Conservation (phyloP, 192 early-diverging fungal genomes). For the Gamsiella multidivaricata region DNA sequence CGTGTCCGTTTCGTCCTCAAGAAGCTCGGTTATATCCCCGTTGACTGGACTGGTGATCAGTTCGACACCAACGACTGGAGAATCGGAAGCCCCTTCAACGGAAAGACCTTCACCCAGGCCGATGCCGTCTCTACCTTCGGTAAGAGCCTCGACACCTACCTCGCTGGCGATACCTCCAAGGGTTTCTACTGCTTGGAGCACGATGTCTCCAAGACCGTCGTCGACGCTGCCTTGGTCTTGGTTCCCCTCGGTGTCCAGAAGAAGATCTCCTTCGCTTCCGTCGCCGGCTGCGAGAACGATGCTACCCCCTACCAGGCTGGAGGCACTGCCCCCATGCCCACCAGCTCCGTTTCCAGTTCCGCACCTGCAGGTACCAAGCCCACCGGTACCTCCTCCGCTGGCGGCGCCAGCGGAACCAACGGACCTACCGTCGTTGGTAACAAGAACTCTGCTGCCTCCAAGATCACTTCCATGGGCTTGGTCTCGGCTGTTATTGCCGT, state of each 20-base stretch:
- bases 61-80: conserved; percentile 60
- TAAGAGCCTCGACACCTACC: conserved; percentile 35
- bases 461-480: conserved; percentile 5
- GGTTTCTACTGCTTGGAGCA: conserved; percentile 63
- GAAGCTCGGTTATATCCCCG: conserved; percentile 65
- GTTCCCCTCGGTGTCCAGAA: conserved; percentile 40
- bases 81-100: conserved; percentile 38
- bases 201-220: conserved; percentile 54
- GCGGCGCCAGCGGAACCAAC: neutral
- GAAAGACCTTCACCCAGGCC: conserved; percentile 42
- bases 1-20: conserved; percentile 74
- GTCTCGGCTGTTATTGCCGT: conserved; percentile 14
- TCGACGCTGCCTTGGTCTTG: conserved; percentile 57
- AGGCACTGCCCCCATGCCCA: conserved; percentile 23
- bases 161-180: conserved; percentile 22
- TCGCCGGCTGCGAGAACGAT: conserved; percentile 47
- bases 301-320: conserved; percentile 56
- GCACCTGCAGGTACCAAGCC: neutral
- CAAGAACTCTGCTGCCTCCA: neutral
- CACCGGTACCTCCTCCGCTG: neutral
- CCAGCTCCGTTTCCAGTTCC: neutral
- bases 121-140: conserved; percentile 26
- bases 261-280: conserved; percentile 46
- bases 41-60: conserved; percentile 54
- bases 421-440: conserved; percentile 5